These are phyloP conservation scores for Basidiobolus meristosporus DNA, from an alignment of 371 early-diverging fungal species.

Conservation along the genomic window DNA sequence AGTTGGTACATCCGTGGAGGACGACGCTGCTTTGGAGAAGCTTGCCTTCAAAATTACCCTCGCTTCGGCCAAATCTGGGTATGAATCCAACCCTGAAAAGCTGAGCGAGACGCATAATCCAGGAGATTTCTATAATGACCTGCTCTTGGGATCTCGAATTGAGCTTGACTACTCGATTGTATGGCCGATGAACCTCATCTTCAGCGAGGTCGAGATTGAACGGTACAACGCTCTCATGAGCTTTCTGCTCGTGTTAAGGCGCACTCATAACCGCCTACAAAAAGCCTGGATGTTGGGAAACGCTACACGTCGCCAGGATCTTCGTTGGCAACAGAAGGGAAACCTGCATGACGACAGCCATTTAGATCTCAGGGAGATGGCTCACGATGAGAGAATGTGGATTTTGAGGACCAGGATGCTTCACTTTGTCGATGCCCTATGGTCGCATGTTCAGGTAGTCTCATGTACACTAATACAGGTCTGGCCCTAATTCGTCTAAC, in stretches of 20 bases:
- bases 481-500: too few relatives aligned
- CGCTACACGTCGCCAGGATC: too few relatives aligned
- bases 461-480: background rate
- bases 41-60: too few relatives aligned
- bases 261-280: slow-evolving; percentile 20
- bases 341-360: too few relatives aligned
- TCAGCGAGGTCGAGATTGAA: slow-evolving; percentile 29
- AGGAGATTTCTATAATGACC: slow-evolving; percentile 5
- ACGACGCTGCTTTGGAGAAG: too few relatives aligned
- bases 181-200: slow-evolving; percentile 61
- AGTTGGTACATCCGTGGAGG: too few relatives aligned
- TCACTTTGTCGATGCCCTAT: slow-evolving; percentile 50
- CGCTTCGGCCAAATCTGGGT: too few relatives aligned
- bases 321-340: too few relatives aligned
- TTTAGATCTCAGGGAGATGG: slow-evolving; percentile 9
- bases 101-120: background rate
- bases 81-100: too few relatives aligned
- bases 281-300: too few relatives aligned
- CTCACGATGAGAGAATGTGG: slow-evolving; percentile 3
- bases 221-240: slow-evolving; percentile 35
- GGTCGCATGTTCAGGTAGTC: slow-evolving; percentile 57
- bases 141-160: slow-evolving; percentile 26
- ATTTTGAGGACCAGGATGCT: slow-evolving; percentile 31
- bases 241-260: slow-evolving; percentile 28
- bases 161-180: slow-evolving; percentile 28